Evolutionary conservation across 495 filamentous ascomycete species (phyloP), one percentile per base, ranked within the genome.

Genomic region (Xylaria curta): DNA sequence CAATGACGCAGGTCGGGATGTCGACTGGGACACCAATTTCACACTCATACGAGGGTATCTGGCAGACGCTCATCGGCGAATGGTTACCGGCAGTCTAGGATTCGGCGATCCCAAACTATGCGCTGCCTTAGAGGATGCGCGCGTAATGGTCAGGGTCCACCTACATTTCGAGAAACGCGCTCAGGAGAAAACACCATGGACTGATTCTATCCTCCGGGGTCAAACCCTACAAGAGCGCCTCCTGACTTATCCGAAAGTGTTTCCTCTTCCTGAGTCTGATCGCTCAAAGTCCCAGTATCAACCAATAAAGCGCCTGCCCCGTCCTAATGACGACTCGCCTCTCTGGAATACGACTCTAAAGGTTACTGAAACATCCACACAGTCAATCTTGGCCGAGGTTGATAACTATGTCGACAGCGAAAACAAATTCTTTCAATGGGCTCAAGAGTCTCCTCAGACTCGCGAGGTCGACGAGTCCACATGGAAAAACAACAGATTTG

Each of bases 31-130:
- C 5, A 24, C 13, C 12, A 73, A 49, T 24, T 24, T 77, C 10
- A 13, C 59, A 26, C 26, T 54, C 26, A 60, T 77, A 53, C 63
- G 19, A 24, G 44, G 54, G 33, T 79, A 79, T 64, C 64, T 79
- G 19, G 26, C 72, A 8, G 71, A 72, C 24, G 73, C 74, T 12
- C 15, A 74, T 21, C 44, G 46, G 24, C 68, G 51, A 9, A 74
- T 74, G 56, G 44, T 63, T 49, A 51, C 28, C 31, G 77, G 77
- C 9, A 74, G 72, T 3, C 67, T 79, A 4, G 77, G 77, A 47
- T 79, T 76, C 17, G 42, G 71, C 8, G 42, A 67, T 44, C 42
- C 67, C 9, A 24, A 71, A 4, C 42, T 71, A 9, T 24, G 36
- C 7, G 70, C 72, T 31, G 26, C 70, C 33, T 59, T 79, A 46